Conservation (phyloP, 2,329 filamentous ascomycete genomes). For the Clonostachys chloroleuca region DNA sequence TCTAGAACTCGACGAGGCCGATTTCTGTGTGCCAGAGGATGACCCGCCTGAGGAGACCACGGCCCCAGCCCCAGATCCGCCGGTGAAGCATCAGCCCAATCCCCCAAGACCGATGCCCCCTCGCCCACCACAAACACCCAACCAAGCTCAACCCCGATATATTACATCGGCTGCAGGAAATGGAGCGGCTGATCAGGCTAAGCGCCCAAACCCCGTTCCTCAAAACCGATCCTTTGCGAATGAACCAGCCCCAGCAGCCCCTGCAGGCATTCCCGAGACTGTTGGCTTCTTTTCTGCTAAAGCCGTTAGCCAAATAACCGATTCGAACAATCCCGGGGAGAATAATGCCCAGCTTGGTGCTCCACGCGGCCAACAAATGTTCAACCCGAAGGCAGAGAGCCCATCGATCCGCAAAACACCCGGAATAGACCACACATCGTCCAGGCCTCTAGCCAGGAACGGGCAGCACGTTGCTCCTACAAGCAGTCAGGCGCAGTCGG, state of each 20-base stretch:
- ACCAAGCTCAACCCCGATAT: constrained; percentile 7
- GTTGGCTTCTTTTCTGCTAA: constrained; percentile 69
- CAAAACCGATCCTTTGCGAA: constrained; percentile 12
- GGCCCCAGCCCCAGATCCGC: constrained; percentile 25
- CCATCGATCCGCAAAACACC: constrained; percentile 87
- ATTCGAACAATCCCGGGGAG: constrained; percentile 27
- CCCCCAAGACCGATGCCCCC: neutral
- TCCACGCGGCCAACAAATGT: constrained; percentile 46
- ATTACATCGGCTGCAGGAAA: neutral
- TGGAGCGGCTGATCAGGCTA: neutral
- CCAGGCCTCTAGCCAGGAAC: constrained; percentile 63
- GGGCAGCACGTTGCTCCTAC: constrained; percentile 45
- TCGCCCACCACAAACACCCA: constrained; percentile 25
- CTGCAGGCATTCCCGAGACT: constrained; percentile 24
- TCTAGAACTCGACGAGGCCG: constrained; percentile 70
- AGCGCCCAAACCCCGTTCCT: constrained; percentile 5
- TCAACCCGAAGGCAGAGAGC: constrained; percentile 72
- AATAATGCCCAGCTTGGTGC: constrained; percentile 33
- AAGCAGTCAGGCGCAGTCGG: constrained; percentile 6
- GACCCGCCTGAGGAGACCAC: constrained; percentile 75
- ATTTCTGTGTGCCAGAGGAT: constrained; percentile 66
- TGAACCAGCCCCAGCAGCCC: constrained; percentile 9
- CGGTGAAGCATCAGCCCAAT: neutral
- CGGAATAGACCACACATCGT: constrained; percentile 77
- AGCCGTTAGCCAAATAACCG: constrained; percentile 53